Percentiles rank a stretch among this genome's conserved stretches.
Evolutionary conservation across 2,329 filamentous ascomycete genomes (phyloP).

Genomic region (Fusarium domesticum): DNA sequence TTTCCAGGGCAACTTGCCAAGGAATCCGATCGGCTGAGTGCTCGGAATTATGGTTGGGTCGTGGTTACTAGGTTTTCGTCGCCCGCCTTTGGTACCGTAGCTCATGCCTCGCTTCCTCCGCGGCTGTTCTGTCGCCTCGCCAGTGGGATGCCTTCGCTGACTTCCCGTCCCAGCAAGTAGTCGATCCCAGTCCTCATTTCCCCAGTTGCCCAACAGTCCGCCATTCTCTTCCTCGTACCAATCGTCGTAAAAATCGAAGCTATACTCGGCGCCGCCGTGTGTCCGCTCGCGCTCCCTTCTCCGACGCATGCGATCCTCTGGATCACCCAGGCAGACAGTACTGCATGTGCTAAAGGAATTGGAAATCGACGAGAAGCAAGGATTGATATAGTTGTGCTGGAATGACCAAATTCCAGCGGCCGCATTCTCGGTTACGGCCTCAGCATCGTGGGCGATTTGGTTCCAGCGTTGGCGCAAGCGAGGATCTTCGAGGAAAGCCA

Average conservation of each 20-base stretch:
- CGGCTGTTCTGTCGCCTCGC: constrained; percentile 57
- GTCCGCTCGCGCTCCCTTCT: constrained; percentile 60
- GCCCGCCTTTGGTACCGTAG: constrained; percentile 68
- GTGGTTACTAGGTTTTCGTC: constrained; percentile 53
- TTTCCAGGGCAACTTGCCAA: constrained; percentile 80
- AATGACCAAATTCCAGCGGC: constrained; percentile 88
- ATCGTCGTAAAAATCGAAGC: constrained; percentile 97
- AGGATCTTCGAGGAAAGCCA: constrained; percentile 72
- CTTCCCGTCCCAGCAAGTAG: constrained; percentile 68
- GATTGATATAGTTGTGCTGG: constrained; percentile 78
- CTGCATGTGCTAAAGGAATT: constrained; percentile 71
- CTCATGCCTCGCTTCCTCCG: constrained; percentile 79
- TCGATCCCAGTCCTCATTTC: constrained; percentile 79
- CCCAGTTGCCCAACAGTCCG: constrained; percentile 69
- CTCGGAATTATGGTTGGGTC: constrained; percentile 90
- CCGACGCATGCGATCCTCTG: constrained; percentile 70
- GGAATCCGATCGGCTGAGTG: constrained; percentile 79
- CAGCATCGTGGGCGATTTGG: constrained; percentile 85
- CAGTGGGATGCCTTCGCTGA: constrained; percentile 35
- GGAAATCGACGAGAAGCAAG: constrained; percentile 69
- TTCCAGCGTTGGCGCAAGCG: constrained; percentile 92
- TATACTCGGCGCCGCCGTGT: constrained; percentile 69
- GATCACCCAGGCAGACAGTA: constrained; percentile 65
- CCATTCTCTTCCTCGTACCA: constrained; percentile 67
- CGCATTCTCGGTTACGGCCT: constrained; percentile 86